phyloP scores from a whole-genome alignment of 2,329 filamentous ascomycete genomes.

The Byssothecium circinans region DNA sequence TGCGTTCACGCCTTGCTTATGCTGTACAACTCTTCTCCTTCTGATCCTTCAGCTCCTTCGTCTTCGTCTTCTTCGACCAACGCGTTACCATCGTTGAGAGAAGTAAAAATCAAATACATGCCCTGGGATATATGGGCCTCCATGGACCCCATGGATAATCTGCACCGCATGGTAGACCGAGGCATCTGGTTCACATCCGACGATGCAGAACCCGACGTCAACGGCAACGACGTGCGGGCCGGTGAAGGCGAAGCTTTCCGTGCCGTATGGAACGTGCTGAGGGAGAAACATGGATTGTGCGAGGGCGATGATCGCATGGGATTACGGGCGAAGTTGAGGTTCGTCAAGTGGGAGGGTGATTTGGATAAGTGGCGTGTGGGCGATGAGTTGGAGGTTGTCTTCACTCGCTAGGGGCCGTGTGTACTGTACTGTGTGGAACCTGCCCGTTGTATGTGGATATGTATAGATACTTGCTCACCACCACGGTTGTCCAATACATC shows the following conservation, averaged over 20 bases:
- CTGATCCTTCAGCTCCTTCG: no score
- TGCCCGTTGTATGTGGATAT: no score
- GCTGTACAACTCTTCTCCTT: conserved; percentile 12
- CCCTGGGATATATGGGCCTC: conserved; percentile 40
- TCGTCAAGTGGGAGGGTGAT: conserved; percentile 37
- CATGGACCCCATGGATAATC: conserved; percentile 36
- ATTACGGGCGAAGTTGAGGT: conserved; percentile 18
- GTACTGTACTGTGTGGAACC: no score
- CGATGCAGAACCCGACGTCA: conserved; percentile 11
- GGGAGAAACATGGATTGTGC: conserved; percentile 14
- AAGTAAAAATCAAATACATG: conserved; percentile 33
- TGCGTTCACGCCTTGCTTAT: conserved; percentile 32
- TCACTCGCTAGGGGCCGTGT: conserved; percentile 16
- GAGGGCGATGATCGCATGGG: conserved; percentile 15
- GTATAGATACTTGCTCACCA: no score
- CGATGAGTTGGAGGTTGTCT: conserved; percentile 39
- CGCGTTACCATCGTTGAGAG: conserved; percentile 13
- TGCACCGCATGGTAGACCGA: conserved; percentile 26
- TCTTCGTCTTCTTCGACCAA: no score
- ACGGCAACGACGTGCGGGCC: conserved; percentile 19
- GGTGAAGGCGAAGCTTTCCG: conserved; percentile 38
- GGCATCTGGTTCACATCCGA: conserved; percentile 33
- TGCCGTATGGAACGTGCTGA: conserved; percentile 26
- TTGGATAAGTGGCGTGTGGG: conserved; percentile 34
- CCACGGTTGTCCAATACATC: no score